phyloP scores from a whole-genome alignment of 176 grass and related monocot genomes.

The Carex scoparia region DNA sequence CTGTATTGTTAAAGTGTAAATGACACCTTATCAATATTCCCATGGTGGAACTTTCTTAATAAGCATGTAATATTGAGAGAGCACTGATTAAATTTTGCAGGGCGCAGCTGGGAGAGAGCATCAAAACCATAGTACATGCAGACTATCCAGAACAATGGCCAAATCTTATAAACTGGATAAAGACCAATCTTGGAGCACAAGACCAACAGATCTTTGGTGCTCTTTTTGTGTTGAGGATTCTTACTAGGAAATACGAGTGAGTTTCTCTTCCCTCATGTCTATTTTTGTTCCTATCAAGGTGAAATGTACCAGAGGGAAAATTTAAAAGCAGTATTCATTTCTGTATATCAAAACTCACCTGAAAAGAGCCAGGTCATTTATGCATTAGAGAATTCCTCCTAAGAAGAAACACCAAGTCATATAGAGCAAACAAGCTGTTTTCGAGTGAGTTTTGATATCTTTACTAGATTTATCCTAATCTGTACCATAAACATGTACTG shows the following conservation, averaged over 20 bases:
- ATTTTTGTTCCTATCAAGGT: not conserved
- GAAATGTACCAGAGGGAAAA: not conserved
- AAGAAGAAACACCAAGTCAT: not conserved
- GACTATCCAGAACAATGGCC: constrained; percentile 97
- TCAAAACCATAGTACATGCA: constrained; percentile 87
- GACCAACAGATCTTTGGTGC: constrained; percentile 83
- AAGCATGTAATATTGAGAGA: constrained; percentile 8
- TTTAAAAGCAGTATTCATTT: not conserved
- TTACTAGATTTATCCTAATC: not conserved
- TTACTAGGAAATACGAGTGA: constrained; percentile 95
- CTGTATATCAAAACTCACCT: not conserved
- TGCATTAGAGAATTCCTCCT: not conserved
- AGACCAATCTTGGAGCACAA: constrained; percentile 59
- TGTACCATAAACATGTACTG: not conserved
- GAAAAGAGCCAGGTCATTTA: not conserved
- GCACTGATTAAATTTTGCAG: constrained; percentile 31
- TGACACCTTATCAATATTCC: not conserved
- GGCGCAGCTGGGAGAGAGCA: constrained; percentile 89
- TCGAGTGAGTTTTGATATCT: too few relatives aligned
- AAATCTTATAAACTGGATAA: constrained; percentile 85
- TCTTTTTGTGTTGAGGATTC: constrained; percentile 86
- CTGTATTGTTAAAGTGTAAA: not conserved
- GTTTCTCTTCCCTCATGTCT: constrained; percentile 8
- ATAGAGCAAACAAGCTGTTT: not conserved
- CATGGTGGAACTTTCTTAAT: constrained; percentile 22